phyloP scores from a whole-genome alignment of 306 rosid genomes.

The Quercus parvula region DNA sequence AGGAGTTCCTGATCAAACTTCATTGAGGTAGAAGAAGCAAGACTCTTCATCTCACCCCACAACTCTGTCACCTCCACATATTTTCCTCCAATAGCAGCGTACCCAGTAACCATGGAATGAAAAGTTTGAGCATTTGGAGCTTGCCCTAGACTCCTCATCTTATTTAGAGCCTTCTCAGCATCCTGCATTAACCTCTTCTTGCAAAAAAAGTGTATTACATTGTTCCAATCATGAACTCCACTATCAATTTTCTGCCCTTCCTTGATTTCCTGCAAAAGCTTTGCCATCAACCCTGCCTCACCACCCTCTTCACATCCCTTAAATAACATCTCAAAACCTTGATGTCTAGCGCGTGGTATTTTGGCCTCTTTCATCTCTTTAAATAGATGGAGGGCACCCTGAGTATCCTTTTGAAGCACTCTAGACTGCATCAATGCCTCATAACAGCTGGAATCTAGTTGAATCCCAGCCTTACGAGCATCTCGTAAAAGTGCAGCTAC shows the following conservation, averaged over 20 bases:
- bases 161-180: slow-evolving; percentile 75
- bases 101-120: slow-evolving; percentile 88
- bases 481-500: slow-evolving; percentile 68
- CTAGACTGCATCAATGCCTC: slow-evolving; percentile 73
- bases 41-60: slow-evolving; percentile 88
- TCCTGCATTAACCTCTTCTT: slow-evolving; percentile 84
- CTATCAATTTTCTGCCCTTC: slow-evolving; percentile 67
- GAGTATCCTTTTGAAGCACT: slow-evolving; percentile 67
- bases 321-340: slow-evolving; percentile 39
- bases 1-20: slow-evolving; percentile 92
- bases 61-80: slow-evolving; percentile 78
- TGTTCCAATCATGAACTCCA: slow-evolving; percentile 92
- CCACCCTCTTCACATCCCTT: slow-evolving; percentile 35
- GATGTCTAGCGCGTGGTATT: slow-evolving; percentile 56
- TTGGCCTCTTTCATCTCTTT: slow-evolving; percentile 77
- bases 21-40: slow-evolving; percentile 66
- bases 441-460: slow-evolving; percentile 71
- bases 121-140: slow-evolving; percentile 78
- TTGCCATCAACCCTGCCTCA: slow-evolving; percentile 55
- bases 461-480: slow-evolving; percentile 81
- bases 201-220: slow-evolving; percentile 73
- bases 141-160: slow-evolving; percentile 84
- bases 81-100: slow-evolving; percentile 84
- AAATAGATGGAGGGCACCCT: slow-evolving; percentile 69
- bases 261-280: slow-evolving; percentile 76